Base-by-base conservation (phyloP, 768 basidiomycete species). In the Amyloporia xantha region DNA sequence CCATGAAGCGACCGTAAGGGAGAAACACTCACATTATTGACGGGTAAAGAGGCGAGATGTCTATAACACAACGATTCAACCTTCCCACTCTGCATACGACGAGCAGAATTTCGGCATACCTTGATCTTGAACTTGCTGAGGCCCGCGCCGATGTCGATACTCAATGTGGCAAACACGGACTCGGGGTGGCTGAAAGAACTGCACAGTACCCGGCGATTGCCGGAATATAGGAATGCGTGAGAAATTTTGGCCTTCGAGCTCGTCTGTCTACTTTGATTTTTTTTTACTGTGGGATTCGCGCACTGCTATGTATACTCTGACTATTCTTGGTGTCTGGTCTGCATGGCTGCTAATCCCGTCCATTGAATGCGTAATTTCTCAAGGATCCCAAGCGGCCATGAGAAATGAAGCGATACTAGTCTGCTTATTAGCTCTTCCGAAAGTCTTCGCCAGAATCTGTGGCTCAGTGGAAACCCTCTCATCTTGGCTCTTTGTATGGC, bases 71-170 rank as follows among this genome's bases (percentile, higher is more conserved):
- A 13, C 15, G 23, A 24, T 45, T 45, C 15, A 5, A 19, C 46
- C 28, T 36, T 27, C 30, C 15, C 30, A 33, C 30, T 7, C 30
- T 7, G 15, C 30, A 33, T 15, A 33, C 30, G n/a, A n/a, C n/a
- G 6, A 19, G 38, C 38, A 39, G 9, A 19, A 19, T 10, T 39
- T 21, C 12, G 20, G 47, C 61, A 49, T 57, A 64, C 62, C 61
- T 62, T 60, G 59, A 54, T 64, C 62, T 65, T 66, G 65, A 63
- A 53, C 60, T 61, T 62, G 61, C 62, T 59, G 57, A 58, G 56
- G 61, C 56, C 65, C 60, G 54, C 60, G 57, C 55, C 58, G 59
- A 58, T 56, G 60, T 52, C 51, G 51, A 52, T 52, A 39, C 54
- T 50, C 27, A 41, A 53, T 53, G 40, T 47, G 44, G 52, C 25